Conservation (phyloP, 352 stramenopile species). For the Globisporangium emineosum region DNA sequence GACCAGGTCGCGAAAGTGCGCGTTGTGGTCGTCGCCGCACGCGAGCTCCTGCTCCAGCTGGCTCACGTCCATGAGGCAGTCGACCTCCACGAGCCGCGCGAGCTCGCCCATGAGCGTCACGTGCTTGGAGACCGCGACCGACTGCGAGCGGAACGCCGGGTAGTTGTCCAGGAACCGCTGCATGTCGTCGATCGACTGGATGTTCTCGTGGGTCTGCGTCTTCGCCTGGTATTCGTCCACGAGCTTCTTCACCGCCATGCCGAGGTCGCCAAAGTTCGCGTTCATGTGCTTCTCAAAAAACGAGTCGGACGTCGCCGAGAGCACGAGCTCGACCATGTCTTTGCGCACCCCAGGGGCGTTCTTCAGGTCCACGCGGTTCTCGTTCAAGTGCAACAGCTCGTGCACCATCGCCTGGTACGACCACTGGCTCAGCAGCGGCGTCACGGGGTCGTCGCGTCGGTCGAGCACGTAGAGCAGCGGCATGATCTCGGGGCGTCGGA, state of each 20-base stretch:
- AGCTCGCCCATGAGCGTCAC: conserved; percentile 98
- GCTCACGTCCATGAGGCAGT: conserved; percentile 97
- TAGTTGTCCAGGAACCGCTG: conserved; percentile 98
- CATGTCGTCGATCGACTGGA: conserved; percentile 97
- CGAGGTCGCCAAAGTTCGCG: conserved; percentile 98
- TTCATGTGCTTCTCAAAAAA: conserved; percentile 98
- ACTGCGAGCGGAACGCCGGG: conserved; percentile 94
- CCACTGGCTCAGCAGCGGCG: conserved; percentile 97
- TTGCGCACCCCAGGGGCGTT: conserved; percentile 93
- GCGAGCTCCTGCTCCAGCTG: conserved; percentile 94
- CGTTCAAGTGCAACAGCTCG: conserved; percentile 96
- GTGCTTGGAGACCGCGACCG: conserved; percentile 98
- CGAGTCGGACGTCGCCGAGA: conserved; percentile 93
- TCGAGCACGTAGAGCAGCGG: conserved; percentile 95
- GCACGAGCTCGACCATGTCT: conserved; percentile 97
- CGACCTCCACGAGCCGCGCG: conserved; percentile 94
- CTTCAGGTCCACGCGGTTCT: conserved; percentile 96
- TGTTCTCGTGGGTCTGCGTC: conserved; percentile 84
- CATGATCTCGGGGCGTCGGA: conserved; percentile 81
- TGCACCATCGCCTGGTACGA: conserved; percentile 99
- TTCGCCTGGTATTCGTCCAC: conserved; percentile 88
- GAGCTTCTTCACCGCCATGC: conserved; percentile 94
- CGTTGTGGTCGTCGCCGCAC: conserved; percentile 82
- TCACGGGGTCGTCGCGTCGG: conserved; percentile 98
- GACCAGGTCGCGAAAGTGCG: conserved; percentile 80